Conservation (phyloP, 1,284 basidiomycete genomes). For the Fomes fomentarius region DNA sequence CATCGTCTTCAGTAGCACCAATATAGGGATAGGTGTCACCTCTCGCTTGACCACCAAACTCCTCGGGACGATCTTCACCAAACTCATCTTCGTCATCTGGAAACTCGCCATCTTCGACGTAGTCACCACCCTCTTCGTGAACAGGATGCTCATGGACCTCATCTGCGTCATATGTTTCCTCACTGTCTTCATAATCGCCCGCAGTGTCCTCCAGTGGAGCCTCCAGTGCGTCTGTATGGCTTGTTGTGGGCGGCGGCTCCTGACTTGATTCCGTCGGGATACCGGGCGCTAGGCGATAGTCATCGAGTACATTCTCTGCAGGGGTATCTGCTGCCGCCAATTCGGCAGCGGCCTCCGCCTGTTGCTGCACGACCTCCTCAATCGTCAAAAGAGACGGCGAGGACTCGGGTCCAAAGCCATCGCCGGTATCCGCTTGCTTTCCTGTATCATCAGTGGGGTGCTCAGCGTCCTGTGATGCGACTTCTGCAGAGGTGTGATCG, state of each 20-base stretch:
- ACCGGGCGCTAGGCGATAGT: too few relatives aligned
- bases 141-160: slow-evolving; percentile 30
- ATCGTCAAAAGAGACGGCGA: not conserved
- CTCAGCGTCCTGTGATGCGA: not conserved
- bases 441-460: not conserved
- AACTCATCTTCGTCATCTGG: slow-evolving; percentile 36
- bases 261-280: too few relatives aligned
- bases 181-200: slow-evolving; percentile 13
- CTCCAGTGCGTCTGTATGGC: too few relatives aligned
- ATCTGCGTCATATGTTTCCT: slow-evolving; percentile 35
- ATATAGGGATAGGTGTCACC: slow-evolving; percentile 1
- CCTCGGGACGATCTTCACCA: slow-evolving; percentile 31
- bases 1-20: not conserved
- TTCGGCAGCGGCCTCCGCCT: not conserved
- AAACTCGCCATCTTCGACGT: slow-evolving; percentile 29
- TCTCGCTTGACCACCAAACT: slow-evolving; percentile 17
- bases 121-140: slow-evolving; percentile 30
- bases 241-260: too few relatives aligned
- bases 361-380: not conserved
- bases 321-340: not conserved
- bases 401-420: not conserved
- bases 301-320: too few relatives aligned
- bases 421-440: not conserved
- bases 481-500: not conserved
- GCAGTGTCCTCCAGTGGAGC: not conserved